phyloP scores from a whole-genome alignment of 2,329 filamentous ascomycete species.

The Ilyonectria destructans region DNA sequence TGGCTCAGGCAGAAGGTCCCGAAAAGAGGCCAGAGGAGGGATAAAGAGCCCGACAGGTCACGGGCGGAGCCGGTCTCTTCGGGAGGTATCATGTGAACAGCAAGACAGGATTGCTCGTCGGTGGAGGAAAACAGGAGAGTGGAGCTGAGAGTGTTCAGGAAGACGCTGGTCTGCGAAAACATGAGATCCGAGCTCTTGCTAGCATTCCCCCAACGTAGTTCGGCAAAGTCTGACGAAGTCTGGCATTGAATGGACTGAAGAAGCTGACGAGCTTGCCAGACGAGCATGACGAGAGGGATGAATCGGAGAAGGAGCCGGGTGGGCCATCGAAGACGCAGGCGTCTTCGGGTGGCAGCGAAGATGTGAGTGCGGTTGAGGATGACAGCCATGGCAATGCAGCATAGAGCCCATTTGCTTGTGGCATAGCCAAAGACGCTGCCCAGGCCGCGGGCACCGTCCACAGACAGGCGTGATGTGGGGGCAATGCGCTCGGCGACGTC shows the following conservation, averaged over 20 bases:
- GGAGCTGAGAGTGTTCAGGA: conserved; percentile 82
- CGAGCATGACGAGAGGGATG: conserved; percentile 79
- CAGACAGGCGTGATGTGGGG: conserved; percentile 64
- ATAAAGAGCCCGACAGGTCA: conserved; percentile 83
- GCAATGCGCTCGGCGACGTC: conserved; percentile 37
- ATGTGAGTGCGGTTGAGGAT: conserved; percentile 93
- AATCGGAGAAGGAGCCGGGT: conserved; percentile 80
- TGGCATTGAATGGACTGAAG: conserved; percentile 94
- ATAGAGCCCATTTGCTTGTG: conserved; percentile 92
- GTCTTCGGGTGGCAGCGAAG: conserved; percentile 89
- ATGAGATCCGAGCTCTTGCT: conserved; percentile 78
- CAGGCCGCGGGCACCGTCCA: conserved; percentile 78
- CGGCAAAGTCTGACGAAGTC: conserved; percentile 81
- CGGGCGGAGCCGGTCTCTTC: conserved; percentile 66
- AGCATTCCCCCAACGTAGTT: conserved; percentile 79
- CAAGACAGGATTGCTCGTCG: conserved; percentile 82
- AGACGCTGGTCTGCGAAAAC: conserved; percentile 78
- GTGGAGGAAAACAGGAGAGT: conserved; percentile 80
- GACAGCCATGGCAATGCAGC: conserved; percentile 88
- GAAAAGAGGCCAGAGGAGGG: conserved; percentile 83
- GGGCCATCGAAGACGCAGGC: conserved; percentile 83
- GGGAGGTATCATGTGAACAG: conserved; percentile 78
- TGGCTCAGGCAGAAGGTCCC: conserved; percentile 81
- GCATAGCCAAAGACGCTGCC: conserved; percentile 92
- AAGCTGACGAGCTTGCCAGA: conserved; percentile 78